phyloP scores from a whole-genome alignment of 2,329 filamentous ascomycete genomes.

The Mycosphaerella sp. region DNA sequence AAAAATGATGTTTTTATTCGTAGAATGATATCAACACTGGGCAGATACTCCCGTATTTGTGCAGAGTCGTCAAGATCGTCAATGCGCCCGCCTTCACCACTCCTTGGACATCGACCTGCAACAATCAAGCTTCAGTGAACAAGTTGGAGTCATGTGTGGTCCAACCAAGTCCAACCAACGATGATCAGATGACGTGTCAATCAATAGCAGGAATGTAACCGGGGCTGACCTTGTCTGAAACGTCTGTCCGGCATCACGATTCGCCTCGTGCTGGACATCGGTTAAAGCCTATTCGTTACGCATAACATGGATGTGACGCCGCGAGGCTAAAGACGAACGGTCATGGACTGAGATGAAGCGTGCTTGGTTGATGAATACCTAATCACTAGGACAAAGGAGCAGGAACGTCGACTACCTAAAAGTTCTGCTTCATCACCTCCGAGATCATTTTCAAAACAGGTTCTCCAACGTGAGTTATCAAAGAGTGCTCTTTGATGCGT shows the following conservation, averaged over 20 bases:
- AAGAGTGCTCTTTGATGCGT: slow-evolving; percentile 1
- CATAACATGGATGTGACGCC: not conserved
- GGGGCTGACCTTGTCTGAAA: not conserved
- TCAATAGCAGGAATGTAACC: not conserved
- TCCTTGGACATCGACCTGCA: not conserved
- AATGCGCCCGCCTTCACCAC: not conserved
- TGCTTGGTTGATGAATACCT: not conserved
- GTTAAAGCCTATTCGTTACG: not conserved
- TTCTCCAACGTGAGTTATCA: slow-evolving; percentile 13
- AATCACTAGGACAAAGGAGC: not conserved
- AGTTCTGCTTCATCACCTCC: slow-evolving; percentile 14
- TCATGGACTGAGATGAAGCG: not conserved
- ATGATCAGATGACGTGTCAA: not conserved
- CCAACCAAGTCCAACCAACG: too few relatives aligned
- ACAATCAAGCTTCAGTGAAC: not conserved
- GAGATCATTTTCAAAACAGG: slow-evolving; percentile 15
- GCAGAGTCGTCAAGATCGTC: not conserved
- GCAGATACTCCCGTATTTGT: not conserved
- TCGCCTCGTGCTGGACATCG: not conserved
- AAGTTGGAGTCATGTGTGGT: not conserved
- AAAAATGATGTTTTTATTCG: too few relatives aligned
- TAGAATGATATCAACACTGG: not conserved
- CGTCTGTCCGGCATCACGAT: not conserved
- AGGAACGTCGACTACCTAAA: not conserved
- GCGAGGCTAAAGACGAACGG: not conserved